A percentile compares a stretch with the other conserved stretches of the same genome.
These are phyloP conservation scores for Atkinsonella hypoxylon DNA, from an alignment of 2,329 filamentous ascomycete species.

Conservation along the genomic window DNA sequence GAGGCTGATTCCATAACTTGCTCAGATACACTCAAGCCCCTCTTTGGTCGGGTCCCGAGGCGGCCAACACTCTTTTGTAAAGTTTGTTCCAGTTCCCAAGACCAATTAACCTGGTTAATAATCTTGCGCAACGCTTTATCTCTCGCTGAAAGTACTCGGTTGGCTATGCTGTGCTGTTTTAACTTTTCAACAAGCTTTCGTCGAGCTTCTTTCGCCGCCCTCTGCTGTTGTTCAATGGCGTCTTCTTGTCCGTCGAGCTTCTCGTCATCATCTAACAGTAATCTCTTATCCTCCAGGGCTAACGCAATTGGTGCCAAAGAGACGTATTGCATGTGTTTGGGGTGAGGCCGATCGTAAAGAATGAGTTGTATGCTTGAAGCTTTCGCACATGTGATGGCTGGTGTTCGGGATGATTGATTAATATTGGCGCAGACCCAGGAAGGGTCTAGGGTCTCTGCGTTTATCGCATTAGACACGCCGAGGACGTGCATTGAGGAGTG, in stretches of 20 bases:
- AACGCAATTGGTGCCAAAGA: constrained; percentile 82
- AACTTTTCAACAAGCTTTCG: constrained; percentile 71
- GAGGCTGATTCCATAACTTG: constrained; percentile 87
- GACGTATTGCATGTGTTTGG: constrained; percentile 89
- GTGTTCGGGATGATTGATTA: constrained; percentile 40
- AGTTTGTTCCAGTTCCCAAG: constrained; percentile 74
- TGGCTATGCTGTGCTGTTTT: constrained; percentile 73
- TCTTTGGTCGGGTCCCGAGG: constrained; percentile 68
- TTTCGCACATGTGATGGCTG: constrained; percentile 60
- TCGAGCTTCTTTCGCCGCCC: constrained; percentile 44
- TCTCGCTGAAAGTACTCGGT: constrained; percentile 65
- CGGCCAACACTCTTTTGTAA: constrained; percentile 84
- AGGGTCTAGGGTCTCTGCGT: constrained; percentile 42
- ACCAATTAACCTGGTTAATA: constrained; percentile 91
- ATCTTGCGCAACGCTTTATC: constrained; percentile 72
- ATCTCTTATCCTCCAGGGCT: constrained; percentile 63
- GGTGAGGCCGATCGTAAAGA: constrained; percentile 75
- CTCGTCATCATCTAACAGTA: constrained; percentile 22
- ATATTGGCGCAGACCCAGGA: constrained; percentile 56
- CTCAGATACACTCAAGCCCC: constrained; percentile 86
- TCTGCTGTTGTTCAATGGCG: constrained; percentile 57
- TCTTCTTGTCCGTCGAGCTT: constrained; percentile 46
- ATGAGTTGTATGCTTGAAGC: constrained; percentile 74
- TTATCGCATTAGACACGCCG: constrained; percentile 61
- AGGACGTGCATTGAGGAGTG: constrained; percentile 74